Evolutionary conservation across 495 filamentous ascomycete genomes (phyloP).

Genomic region (Xylaria bambusicola): DNA sequence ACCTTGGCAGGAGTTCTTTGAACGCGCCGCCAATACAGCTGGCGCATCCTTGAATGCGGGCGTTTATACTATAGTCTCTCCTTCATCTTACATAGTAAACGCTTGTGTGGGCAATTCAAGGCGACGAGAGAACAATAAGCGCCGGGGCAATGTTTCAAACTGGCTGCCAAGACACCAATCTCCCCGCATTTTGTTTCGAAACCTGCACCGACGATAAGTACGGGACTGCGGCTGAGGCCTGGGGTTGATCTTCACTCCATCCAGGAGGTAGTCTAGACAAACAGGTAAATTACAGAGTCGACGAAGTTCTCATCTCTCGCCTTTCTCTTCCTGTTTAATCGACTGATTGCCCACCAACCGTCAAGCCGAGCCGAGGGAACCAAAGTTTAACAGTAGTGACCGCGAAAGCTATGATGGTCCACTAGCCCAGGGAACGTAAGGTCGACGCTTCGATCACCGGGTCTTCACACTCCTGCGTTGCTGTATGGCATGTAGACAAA

Average conservation of each 20-base stretch:
- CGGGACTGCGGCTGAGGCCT: slow-evolving; percentile 1
- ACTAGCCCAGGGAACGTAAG: too few species aligned
- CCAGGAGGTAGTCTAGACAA: neutral
- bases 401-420: too few species aligned
- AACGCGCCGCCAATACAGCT: neutral
- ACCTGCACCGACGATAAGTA: neutral
- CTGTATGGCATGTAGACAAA: neutral
- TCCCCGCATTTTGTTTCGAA: slow-evolving; percentile 10
- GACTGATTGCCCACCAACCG: too few species aligned
- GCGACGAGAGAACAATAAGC: neutral
- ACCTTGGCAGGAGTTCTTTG: slow-evolving; percentile 3
- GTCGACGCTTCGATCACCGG: too few species aligned
- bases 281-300: neutral
- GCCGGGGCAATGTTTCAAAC: slow-evolving; percentile 13
- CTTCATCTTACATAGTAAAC: slow-evolving; percentile 9
- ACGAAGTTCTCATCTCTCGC: neutral
- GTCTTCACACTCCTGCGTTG: too few species aligned
- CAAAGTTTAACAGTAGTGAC: too few species aligned
- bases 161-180: slow-evolving; percentile 3
- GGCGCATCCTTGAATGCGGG: neutral
- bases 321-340: neutral
- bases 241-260: neutral
- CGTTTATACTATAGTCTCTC: slow-evolving; percentile 7
- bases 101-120: neutral
- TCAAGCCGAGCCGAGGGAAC: too few species aligned